Conservation (phyloP, 176 grass and related monocot species). For the Avena eriantha region DNA sequence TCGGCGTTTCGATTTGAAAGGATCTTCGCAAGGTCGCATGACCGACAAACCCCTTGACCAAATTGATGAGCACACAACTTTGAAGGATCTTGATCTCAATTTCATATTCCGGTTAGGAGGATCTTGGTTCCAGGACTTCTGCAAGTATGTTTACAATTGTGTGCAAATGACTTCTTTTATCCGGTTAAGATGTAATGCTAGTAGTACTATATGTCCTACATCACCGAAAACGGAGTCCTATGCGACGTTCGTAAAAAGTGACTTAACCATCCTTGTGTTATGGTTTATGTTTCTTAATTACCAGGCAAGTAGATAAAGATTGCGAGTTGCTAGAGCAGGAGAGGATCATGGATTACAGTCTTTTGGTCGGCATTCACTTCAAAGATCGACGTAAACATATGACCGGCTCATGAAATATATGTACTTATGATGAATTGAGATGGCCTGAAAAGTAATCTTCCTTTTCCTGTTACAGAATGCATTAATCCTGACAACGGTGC, state of each 20-base stretch:
- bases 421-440: neutral
- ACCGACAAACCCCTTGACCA: slow-evolving; percentile 82
- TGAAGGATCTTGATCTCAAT: slow-evolving; percentile 92
- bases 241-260: neutral
- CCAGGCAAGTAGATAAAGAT: slow-evolving; percentile 89
- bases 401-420: slow-evolving; percentile 12
- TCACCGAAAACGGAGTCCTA: neutral
- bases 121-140: slow-evolving; percentile 74
- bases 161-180: slow-evolving; percentile 6
- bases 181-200: neutral
- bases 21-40: slow-evolving; percentile 80
- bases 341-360: slow-evolving; percentile 96
- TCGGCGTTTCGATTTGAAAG: slow-evolving; percentile 80
- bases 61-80: slow-evolving; percentile 72
- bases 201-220: neutral
- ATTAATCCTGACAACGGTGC: slow-evolving; percentile 44
- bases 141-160: slow-evolving; percentile 44
- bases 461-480: slow-evolving; percentile 43
- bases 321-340: slow-evolving; percentile 89
- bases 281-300: slow-evolving; percentile 23
- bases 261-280: slow-evolving; percentile 1
- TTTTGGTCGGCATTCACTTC: slow-evolving; percentile 89
- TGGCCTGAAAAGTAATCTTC: slow-evolving; percentile 9
- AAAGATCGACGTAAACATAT: slow-evolving; percentile 69
- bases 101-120: slow-evolving; percentile 75